Base-by-base conservation (phyloP, 768 basidiomycete genomes). In the Hortiboletus campestris region DNA sequence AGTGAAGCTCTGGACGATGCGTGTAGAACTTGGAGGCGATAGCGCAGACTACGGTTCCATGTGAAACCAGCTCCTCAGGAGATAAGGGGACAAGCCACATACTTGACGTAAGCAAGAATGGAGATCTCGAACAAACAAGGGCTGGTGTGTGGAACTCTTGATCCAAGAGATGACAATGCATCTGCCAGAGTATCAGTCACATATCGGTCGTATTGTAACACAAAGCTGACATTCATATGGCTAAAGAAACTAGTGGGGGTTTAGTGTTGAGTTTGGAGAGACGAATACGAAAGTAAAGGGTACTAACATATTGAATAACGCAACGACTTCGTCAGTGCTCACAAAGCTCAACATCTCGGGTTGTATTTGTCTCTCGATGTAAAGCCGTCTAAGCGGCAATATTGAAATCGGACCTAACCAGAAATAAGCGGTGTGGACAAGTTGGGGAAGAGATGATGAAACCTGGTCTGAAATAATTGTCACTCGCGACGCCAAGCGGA, bases 311-410 rank as follows among this genome's bases (percentile, higher is more conserved):
- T 90, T 81, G 74, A 98, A 98, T 53, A 98, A 75, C 5, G 86
- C 88, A 19, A 94, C 84, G 39, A 98, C 95, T 66, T 98, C 93
- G 25, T 96, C 91, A 0, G 89, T 89, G 53, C 78, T 77, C 3
- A 93, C 88, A 60, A 96, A 95, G 60, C 78, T 91, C 39, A 98
- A 77, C 85, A 97, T 95, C 65, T 97, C 95, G 0, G 95, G 95
- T 63, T 94, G 93, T 31, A 94, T 75, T 69, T 94, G 89, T 22
- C 91, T 83, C 71, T 94, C 91, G 49, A 95, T 95, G 68, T 85
- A 90, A 55, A 94, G 71, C 49, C 90, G 78, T 31, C 91, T 83
- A 41, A 94, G 78, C 0, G 93, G 93, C 41, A 94, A 69, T 43
- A 93, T 91, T 6, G 89, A 90, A 84, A 94, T 93, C 0, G 92